phyloP scores from a whole-genome alignment of 768 basidiomycete genomes.

The Calocybe gangraenosa region DNA sequence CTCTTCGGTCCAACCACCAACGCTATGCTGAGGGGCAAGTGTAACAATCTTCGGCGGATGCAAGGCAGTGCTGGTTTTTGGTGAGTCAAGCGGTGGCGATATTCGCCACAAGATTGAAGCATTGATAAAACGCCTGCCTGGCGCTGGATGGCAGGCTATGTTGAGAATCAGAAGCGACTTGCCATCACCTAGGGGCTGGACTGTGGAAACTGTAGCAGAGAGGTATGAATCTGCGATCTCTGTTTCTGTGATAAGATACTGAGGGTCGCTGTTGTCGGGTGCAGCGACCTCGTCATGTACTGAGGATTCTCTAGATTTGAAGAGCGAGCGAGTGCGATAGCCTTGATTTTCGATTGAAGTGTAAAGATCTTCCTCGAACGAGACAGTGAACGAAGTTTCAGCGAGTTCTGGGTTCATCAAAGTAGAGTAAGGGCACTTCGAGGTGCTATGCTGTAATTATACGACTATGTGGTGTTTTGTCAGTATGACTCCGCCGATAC shows the following conservation, averaged over 20 bases:
- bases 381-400: constrained; percentile 10
- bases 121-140: constrained; percentile 15
- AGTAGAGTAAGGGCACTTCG: neutral
- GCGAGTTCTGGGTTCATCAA: constrained; percentile 7
- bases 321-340: constrained; percentile 13
- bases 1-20: constrained; percentile 22
- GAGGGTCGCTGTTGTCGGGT: neutral
- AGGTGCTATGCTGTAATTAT: too few relatives aligned
- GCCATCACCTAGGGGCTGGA: constrained; percentile 17
- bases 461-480: too few relatives aligned
- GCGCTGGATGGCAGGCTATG: constrained; percentile 18
- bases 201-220: constrained; percentile 17
- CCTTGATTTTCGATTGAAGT: constrained; percentile 5
- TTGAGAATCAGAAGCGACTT: constrained; percentile 17
- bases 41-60: constrained; percentile 11
- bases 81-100: neutral
- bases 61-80: neutral
- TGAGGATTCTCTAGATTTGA: constrained; percentile 3
- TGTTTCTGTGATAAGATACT: constrained; percentile 17
- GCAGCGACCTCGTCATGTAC: neutral
- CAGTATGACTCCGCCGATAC: too few relatives aligned
- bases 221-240: constrained; percentile 19
- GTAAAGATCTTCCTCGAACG: constrained; percentile 17
- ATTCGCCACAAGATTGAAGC: constrained; percentile 17
- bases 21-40: constrained; percentile 18